Evolutionary conservation across 208 protist species (phyloP).

Genomic region (Wallacemonas collosoma): DNA sequence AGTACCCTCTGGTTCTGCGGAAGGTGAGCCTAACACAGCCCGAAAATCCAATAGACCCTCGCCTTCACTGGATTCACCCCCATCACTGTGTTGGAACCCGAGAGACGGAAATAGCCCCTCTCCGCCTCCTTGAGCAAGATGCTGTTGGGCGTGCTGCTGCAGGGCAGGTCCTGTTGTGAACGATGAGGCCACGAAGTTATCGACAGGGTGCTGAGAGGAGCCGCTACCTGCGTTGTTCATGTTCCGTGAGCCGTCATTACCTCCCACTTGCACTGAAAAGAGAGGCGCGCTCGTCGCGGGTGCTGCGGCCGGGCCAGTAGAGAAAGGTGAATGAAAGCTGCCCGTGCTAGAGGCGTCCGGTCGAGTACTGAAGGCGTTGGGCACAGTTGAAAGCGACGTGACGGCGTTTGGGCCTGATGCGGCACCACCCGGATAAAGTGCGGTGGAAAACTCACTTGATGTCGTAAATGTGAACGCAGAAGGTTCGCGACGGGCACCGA

Average conservation of each 20-base stretch:
- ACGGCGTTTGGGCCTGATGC: not conserved
- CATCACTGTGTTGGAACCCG: conserved; percentile 2
- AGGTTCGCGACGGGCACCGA: not conserved
- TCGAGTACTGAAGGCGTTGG: conserved; percentile 20
- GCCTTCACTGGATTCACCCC: conserved; percentile 11
- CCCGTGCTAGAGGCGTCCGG: not conserved
- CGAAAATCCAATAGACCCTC: conserved; percentile 12
- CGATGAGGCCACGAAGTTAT: not conserved
- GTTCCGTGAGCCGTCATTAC: not conserved
- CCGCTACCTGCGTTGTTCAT: not conserved
- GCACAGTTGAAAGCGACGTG: not conserved
- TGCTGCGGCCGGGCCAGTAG: not conserved
- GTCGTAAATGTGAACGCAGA: conserved; percentile 17
- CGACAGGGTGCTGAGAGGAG: not conserved
- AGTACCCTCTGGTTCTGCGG: conserved; percentile 11
- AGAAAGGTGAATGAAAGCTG: conserved; percentile 1
- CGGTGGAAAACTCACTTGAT: conserved; percentile 9
- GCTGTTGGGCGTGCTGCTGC: not conserved
- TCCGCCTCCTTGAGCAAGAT: not conserved
- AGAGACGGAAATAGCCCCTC: not conserved
- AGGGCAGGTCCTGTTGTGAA: not conserved
- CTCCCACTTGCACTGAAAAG: not conserved
- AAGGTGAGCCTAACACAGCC: conserved; percentile 10
- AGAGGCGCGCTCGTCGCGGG: not conserved
- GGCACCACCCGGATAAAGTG: conserved; percentile 12